Conservation (phyloP, 2,329 filamentous ascomycete genomes). For the Aspergillus luchuensis region DNA sequence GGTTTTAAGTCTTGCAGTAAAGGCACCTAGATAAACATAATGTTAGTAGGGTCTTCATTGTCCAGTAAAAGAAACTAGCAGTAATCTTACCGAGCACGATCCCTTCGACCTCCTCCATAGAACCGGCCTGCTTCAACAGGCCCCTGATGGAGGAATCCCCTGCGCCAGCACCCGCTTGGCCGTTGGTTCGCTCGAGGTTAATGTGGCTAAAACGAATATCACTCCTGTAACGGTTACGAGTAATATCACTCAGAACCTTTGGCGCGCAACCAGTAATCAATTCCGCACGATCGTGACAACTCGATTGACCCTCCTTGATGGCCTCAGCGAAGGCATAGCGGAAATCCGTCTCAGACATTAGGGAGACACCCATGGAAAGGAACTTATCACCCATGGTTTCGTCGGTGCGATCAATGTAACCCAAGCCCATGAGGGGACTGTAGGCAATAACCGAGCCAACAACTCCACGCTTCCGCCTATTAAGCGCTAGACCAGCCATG, state of each 20-base stretch:
- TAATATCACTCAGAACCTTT: background rate
- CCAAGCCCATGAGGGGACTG: conserved; percentile 45
- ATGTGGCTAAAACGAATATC: background rate
- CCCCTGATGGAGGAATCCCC: background rate
- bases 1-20: background rate
- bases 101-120: background rate
- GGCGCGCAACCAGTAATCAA: background rate
- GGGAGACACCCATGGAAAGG: background rate
- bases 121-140: background rate
- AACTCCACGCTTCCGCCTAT: conserved; percentile 42
- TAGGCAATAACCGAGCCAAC: conserved; percentile 45
- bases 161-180: background rate
- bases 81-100: background rate
- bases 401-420: conserved; percentile 38
- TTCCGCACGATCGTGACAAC: background rate
- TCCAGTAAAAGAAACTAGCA: background rate
- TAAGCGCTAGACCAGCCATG: conserved; percentile 42
- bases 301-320: background rate
- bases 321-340: conserved; percentile 16
- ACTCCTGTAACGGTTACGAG: background rate
- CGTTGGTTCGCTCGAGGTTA: background rate
- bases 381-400: background rate
- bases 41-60: background rate
- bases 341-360: conserved; percentile 11
- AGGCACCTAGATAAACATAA: background rate